Evolutionary conservation across 176 grass and related monocot genomes (phyloP), one percentile per base, ranked within the genome.

Genomic region (Bolboschoenus planiculmis): DNA sequence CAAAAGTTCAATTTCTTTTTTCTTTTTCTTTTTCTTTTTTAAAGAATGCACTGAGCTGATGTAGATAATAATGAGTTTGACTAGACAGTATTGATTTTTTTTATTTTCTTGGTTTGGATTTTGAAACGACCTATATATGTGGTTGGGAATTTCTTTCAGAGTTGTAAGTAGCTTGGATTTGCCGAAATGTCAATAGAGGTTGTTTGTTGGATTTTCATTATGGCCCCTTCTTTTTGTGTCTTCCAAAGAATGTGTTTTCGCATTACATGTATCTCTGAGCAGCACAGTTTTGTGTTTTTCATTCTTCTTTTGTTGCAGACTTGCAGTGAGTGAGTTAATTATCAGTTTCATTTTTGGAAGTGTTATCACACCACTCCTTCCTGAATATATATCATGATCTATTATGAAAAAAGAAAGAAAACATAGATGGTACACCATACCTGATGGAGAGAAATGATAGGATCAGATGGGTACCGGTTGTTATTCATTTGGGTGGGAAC

Each of bases 31-130:
- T 9, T 48, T 44, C 10, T 30, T 47, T 30, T 7, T 48, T 30
- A 1, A 74, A 48, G 72, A 76, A 18, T 76, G 43, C 44, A 50
- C 14, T 51, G 72, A 76, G 46, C 70, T 24, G 70, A 50, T 75
- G 71, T 50, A 75, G 43, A 75, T 75, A 75, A 3, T 31, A 16
- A 44, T 51, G 72, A 51, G 46, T 18, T 70, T 76, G 72, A 76
- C 44, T 8, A 15, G 1, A 47, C 18, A 40, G 35, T 23, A 68
- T 67, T 67, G 16, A 67, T 74, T 75, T 50, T 76, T 24, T 0
- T 26, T 0, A n/a, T n/a, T 75, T 75, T 50, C 11, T 15, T 75
- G n/a, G 8, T 73, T 73, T 73, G 68, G 21, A 46, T 50, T 76
- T 29, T 76, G 2, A 30, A 76, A 48, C 14, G n/a, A 16, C 46